Evolutionary conservation across 305 asterid species (phyloP).

Genomic region (Solanum hybrid): DNA sequence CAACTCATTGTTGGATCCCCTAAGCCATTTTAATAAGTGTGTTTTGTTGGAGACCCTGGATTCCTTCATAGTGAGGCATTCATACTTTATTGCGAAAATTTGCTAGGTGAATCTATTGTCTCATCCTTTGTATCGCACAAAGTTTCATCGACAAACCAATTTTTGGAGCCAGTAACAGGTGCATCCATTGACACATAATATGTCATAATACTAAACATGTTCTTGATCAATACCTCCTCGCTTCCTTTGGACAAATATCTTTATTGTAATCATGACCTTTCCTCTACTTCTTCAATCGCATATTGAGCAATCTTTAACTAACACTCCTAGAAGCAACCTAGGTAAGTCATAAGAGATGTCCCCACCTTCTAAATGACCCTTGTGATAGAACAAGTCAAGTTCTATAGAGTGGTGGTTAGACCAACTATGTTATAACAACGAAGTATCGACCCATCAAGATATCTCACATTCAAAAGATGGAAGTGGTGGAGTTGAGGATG

Average conservation of each 20-base stretch:
- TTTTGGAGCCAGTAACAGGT: not conserved
- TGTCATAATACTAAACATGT: not conserved
- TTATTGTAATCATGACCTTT: not conserved
- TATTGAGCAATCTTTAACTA: not conserved
- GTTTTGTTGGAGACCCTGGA: not conserved
- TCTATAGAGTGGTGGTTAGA: not conserved
- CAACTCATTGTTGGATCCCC: not conserved
- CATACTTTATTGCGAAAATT: not conserved
- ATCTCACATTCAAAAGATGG: not conserved
- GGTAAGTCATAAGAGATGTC: not conserved
- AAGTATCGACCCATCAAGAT: not conserved
- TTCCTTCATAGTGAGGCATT: not conserved
- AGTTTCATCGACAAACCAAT: not conserved
- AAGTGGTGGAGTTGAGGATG: not conserved
- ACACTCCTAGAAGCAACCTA: not conserved
- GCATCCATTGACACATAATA: not conserved
- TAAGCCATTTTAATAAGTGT: not conserved
- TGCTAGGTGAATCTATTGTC: not conserved
- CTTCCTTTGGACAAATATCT: not conserved
- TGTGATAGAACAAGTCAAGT: not conserved
- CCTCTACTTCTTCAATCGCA: not conserved
- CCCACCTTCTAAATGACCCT: not conserved
- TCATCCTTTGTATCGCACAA: not conserved
- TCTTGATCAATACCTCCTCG: not conserved
- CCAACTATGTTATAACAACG: not conserved